Evolutionary conservation across 768 basidiomycete genomes (phyloP), one percentile per base, ranked within the genome.

Genomic region (Hericium rajendrae): DNA sequence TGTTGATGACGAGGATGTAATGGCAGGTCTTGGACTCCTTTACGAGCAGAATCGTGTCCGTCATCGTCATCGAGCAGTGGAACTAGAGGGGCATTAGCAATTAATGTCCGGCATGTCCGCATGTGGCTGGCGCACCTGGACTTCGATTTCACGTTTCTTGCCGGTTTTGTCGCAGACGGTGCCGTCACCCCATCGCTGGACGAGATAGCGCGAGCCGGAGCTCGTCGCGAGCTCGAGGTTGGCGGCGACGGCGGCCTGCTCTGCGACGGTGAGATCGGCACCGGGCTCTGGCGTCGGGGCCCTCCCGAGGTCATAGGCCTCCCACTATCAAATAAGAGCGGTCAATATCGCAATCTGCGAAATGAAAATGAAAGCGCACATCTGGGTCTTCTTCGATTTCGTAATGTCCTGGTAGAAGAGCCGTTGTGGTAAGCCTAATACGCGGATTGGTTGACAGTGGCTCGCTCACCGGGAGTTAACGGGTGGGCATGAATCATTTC

Each of bases 51-150:
- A 97, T 91, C 38, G 81, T 83, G 73, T 97, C 94, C 43, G 89
- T 83, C 76, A 89, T 91, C 54, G 89, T 88, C 90, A 92, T 91
- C 60, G 91, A 91, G 71, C 94, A 97, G 71, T 97, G 94, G 69
- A 93, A 94, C 90, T 94, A 60, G 16, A 32, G 32, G 9, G 32
- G 32, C 32, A 32, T 32, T 6, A 32, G 32, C 32, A 8, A 6
- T 32, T 32, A 32, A 32, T 32, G 32, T 32, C 32, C 32, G 32
- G 32, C 9, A 6, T 6, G 6, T 32, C 32, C 32, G 32, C 32
- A 8, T 32, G 32, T 5, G 43, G 43, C n/a, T 59, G 38, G 70
- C 80, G 63, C 61, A 88, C 93, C 84, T 99, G 97, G 37, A 99
- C 86, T 77, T 99, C 94, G 46, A 94, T 86, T 74, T 92, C 91